Base-by-base conservation (phyloP, 257 asterid genomes). In the Rauvolfia tetraphylla region DNA sequence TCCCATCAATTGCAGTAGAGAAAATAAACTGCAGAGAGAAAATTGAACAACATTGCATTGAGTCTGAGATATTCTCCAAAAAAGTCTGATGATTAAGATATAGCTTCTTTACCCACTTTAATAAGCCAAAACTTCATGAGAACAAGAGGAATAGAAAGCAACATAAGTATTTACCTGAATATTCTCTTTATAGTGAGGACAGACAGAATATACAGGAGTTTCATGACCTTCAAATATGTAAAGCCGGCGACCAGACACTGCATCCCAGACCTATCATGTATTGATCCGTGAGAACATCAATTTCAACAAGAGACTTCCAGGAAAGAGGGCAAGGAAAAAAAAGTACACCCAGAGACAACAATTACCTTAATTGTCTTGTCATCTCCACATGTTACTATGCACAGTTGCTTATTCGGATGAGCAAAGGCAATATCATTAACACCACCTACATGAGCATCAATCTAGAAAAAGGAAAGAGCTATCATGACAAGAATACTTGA, bases 1-100 rank as follows among this genome's bases (percentile, higher is more conserved):
- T 94, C 63, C 98, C 98, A 84, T 94, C 97, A 68, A 94, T 84
- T 44, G 98, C 98, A 65, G 98, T 94, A 54, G 98, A 94, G 85
- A 94, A 94, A 79, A 94, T 94, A 75, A 94, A 94, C 98, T 94
- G 91, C 92, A 84, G 59, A 63, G 25, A 8, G 44, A 67, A 62
- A 29, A 63, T 39, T 63, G 29, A 44, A 15, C 31, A 49, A 71
- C 9, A 57, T 34, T 68, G 38, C 29, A 39, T 29, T 62, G 27
- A 58, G 5, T 58, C n/a, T 27, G 29, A 42, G 61, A 41, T 13
- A 65, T 34, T 33, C 36, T 38, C 36, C 15, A 22, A 5, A 31
- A 42, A 69, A 68, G 20, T 34, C 7, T 14, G 25, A 72, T 69
- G 31, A 38, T 68, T 34, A 42, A 65, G 46, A 65, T 13, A 25